Base-by-base conservation (phyloP, 305 asterid species). In the Plantago lanceolata region DNA sequence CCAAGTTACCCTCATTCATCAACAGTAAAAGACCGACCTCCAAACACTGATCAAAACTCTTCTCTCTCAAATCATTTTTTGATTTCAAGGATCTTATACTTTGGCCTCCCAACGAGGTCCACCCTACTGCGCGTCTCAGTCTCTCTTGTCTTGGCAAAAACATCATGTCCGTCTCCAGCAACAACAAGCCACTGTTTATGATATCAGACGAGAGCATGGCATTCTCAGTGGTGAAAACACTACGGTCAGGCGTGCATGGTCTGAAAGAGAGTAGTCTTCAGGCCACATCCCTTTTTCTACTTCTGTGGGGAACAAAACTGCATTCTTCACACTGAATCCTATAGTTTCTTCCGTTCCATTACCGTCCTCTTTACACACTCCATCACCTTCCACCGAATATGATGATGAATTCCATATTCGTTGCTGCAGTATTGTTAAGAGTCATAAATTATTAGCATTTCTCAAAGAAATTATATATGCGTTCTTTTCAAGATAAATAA, bases 211-310 rank as follows among this genome's bases (percentile, higher is more conserved):
- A 48, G 87, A 82, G 81, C 96, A 89, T 4, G 90, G 84, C 96
- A 89, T 92, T 77, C 85, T 73, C 49, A 85, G 72, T 0, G 98
- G 98, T 48, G 98, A 89, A 73, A 92, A 84, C 0, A 92, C 96
- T 44, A 92, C 96, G 0, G 98, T 92, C 35, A 92, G 96, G 16
- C 91, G 82, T 44, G 96, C 96, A 44, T 89, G 98, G 81, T 92
- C 98, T 1, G 98, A 92, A 58, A 92, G 98, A 67, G 86, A 87
- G 82, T 89, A 92, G 49, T 92, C 80, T 57, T 92, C 96, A 0
- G 98, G 98, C 98, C 98, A 92, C 81, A 67, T 75, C 63, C 98
- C 98, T 71, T 84, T 87, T 81, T 92, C 98, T 0, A 84, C 96
- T 78, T 92, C 96, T 4, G 93, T 80, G 4, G 98, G 98, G 82